These are phyloP conservation scores for Poa pratensis DNA, from an alignment of 176 grass and related monocot genomes.

Conservation along the genomic window DNA sequence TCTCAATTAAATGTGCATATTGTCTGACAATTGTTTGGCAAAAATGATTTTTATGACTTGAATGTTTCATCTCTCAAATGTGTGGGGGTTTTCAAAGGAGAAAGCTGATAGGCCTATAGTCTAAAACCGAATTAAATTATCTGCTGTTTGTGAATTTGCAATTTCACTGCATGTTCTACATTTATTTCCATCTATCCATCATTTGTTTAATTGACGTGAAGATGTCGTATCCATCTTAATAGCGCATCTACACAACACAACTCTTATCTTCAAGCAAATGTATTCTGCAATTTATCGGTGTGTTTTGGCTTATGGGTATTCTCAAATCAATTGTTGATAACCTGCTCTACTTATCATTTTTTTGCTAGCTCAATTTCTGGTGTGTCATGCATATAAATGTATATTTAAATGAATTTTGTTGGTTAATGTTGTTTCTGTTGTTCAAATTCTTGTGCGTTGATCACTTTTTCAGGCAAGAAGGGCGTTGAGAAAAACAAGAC, in stretches of 20 bases:
- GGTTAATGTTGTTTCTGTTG: background rate
- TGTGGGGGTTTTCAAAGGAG: no score
- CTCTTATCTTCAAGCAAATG: no score
- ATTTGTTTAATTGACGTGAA: no score
- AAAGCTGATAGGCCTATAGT: background rate
- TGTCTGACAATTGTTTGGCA: background rate
- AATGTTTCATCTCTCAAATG: background rate
- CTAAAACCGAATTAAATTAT: background rate
- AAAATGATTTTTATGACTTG: background rate
- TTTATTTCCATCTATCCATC: no score
- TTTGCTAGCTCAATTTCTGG: background rate
- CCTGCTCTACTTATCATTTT: background rate
- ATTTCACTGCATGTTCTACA: background rate
- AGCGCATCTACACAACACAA: no score
- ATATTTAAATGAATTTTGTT: background rate
- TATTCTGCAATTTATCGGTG: no score
- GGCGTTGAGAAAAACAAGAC: background rate
- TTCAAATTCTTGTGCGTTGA: background rate
- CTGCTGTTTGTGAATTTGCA: background rate
- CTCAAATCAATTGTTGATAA: background rate
- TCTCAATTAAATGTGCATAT: background rate
- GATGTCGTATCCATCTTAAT: no score
- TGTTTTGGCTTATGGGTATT: background rate
- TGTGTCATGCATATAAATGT: background rate
- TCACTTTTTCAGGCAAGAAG: slow-evolving; percentile 12